Conservation (phyloP, 495 filamentous ascomycete genomes). For the Neurospora hispaniola region DNA sequence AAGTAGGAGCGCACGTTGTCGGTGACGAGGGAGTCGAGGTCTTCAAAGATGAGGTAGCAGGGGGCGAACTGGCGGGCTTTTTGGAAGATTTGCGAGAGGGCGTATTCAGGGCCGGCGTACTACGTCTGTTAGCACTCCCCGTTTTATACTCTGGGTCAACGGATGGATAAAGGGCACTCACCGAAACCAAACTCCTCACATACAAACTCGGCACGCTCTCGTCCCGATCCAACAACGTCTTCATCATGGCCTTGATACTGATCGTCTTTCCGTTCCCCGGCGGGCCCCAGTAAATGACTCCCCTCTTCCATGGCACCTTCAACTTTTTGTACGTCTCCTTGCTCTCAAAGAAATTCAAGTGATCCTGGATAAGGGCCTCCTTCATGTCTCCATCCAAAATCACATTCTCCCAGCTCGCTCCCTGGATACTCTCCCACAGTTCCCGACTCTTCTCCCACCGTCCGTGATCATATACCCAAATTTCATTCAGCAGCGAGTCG, state of each 20-base stretch:
- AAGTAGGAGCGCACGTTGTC: slow-evolving; percentile 50
- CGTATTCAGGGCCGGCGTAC: slow-evolving; percentile 31
- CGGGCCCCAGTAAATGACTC: slow-evolving; percentile 48
- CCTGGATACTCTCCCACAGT: slow-evolving; percentile 46
- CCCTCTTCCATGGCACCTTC: slow-evolving; percentile 45
- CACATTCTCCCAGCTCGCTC: slow-evolving; percentile 50
- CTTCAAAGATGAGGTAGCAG: slow-evolving; percentile 50
- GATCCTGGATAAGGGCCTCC: slow-evolving; percentile 45
- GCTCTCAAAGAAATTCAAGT: slow-evolving; percentile 48
- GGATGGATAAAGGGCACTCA: slow-evolving; percentile 1
- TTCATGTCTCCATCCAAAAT: slow-evolving; percentile 57
- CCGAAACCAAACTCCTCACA: slow-evolving; percentile 26
- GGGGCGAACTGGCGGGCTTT: slow-evolving; percentile 42
- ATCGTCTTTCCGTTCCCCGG: slow-evolving; percentile 62
- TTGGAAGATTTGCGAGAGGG: slow-evolving; percentile 38
- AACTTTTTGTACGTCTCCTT: slow-evolving; percentile 43
- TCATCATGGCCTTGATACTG: slow-evolving; percentile 56
- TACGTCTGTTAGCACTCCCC: slow-evolving; percentile 2
- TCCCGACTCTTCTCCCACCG: slow-evolving; percentile 49
- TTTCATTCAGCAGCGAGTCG: slow-evolving; percentile 45
- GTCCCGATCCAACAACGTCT: slow-evolving; percentile 35
- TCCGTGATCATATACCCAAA: slow-evolving; percentile 54
- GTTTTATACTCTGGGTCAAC: too few relatives aligned
- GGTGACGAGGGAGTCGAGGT: slow-evolving; percentile 52
- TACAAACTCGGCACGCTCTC: slow-evolving; percentile 26